Evolutionary conservation across 495 filamentous ascomycete genomes (phyloP).

Genomic region (Hyaloscypha finlandica): DNA sequence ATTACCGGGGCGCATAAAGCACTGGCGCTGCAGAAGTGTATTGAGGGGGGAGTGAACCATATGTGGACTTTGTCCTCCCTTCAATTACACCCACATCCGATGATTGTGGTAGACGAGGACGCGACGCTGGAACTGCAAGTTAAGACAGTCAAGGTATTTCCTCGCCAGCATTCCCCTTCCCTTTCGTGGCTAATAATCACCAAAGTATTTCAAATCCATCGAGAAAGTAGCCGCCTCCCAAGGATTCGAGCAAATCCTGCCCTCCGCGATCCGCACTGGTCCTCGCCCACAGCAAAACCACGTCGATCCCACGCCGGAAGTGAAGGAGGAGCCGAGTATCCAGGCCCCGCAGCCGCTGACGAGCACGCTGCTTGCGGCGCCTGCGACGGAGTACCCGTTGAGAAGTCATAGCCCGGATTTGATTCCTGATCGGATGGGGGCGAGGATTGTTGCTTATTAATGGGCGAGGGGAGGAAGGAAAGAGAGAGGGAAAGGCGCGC

Average conservation of each 20-base stretch:
- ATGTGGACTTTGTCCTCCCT: constrained; percentile 87
- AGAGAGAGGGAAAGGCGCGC: neutral
- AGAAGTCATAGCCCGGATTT: constrained; percentile 55
- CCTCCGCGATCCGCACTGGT: constrained; percentile 46
- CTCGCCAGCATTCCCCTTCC: neutral
- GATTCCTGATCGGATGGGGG: constrained; percentile 67
- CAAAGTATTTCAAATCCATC: constrained; percentile 69
- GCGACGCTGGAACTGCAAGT: constrained; percentile 82
- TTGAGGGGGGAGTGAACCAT: constrained; percentile 82
- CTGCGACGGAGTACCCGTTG: constrained; percentile 50
- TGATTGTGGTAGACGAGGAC: constrained; percentile 85
- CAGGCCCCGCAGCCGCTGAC: constrained; percentile 43
- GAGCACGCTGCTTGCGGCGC: constrained; percentile 44
- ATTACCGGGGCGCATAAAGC: constrained; percentile 81
- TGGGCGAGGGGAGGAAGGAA: neutral
- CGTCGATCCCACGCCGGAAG: constrained; percentile 24
- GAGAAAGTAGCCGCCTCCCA: constrained; percentile 57
- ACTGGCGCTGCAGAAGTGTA: constrained; percentile 75
- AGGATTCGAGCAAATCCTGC: constrained; percentile 61
- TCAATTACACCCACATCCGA: constrained; percentile 76
- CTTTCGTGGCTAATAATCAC: neutral
- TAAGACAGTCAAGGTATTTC: constrained; percentile 75
- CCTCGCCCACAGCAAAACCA: constrained; percentile 16
- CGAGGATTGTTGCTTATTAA: constrained; percentile 29
- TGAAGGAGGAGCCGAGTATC: constrained; percentile 46